Conservation (phyloP, 139 green algal genomes). For the Picochlorum sp. region DNA sequence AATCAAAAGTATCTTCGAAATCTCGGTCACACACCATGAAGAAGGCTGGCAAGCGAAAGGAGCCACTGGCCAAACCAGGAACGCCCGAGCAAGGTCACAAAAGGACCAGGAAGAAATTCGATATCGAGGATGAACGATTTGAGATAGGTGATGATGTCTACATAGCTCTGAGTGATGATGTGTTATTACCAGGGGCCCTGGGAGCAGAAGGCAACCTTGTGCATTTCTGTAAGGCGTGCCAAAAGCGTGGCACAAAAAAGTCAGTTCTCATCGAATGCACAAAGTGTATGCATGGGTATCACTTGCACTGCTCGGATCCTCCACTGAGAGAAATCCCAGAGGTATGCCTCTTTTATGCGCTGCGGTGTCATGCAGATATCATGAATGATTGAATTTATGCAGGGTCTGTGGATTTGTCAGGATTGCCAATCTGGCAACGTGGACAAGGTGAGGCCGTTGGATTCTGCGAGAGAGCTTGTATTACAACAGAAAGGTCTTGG, state of each 20-base stretch:
- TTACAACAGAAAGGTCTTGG: slow-evolving; percentile 41
- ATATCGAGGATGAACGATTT: slow-evolving; percentile 15
- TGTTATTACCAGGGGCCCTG: neutral
- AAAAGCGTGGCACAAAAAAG: slow-evolving; percentile 6
- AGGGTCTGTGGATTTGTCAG: slow-evolving; percentile 68
- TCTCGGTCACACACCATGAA: neutral
- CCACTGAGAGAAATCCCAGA: slow-evolving; percentile 55
- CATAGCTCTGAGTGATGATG: slow-evolving; percentile 21
- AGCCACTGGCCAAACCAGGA: neutral
- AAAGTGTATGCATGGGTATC: slow-evolving; percentile 76
- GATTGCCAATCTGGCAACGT: slow-evolving; percentile 34
- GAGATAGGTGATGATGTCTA: slow-evolving; percentile 26
- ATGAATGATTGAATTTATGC: neutral
- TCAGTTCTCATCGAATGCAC: slow-evolving; percentile 80
- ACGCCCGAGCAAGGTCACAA: neutral
- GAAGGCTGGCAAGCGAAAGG: neutral
- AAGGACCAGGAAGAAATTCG: neutral
- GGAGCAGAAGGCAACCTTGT: slow-evolving; percentile 13
- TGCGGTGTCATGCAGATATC: no score
- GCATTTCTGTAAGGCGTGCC: slow-evolving; percentile 20
- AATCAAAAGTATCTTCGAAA: neutral
- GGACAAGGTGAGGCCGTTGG: neutral
- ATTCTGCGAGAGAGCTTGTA: slow-evolving; percentile 38
- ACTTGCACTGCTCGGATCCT: slow-evolving; percentile 73
- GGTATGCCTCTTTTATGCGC: no score